Conservation (phyloP, 352 stramenopile genomes). For the Blastocystis sp. region DNA sequence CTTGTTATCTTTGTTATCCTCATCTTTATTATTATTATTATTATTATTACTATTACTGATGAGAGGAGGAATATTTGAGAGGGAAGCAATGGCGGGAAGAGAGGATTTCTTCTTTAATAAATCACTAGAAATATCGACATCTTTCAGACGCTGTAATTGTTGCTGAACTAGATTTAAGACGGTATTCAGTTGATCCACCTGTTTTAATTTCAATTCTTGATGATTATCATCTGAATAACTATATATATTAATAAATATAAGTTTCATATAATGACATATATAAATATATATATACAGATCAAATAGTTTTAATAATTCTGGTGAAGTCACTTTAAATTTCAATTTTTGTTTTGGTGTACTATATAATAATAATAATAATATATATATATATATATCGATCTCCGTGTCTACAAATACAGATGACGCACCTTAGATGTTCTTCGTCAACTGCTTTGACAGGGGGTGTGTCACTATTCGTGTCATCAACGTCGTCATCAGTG, state of each 20-base stretch:
- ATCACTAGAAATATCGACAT: too few relatives aligned
- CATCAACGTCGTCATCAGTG: constrained; percentile 29
- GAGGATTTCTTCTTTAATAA: too few relatives aligned
- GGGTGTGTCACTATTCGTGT: constrained; percentile 3
- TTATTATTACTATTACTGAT: too few relatives aligned
- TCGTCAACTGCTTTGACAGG: constrained; percentile 48
- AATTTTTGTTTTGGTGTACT: constrained; percentile 94
- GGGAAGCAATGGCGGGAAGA: too few relatives aligned
- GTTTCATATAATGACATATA: not conserved
- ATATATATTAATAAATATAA: not conserved
- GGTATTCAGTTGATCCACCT: constrained; percentile 51
- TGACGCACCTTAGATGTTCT: constrained; percentile 90
- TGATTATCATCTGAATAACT: constrained; percentile 44
- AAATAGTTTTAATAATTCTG: constrained; percentile 4
- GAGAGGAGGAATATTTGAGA: too few relatives aligned
- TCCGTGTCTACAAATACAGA: constrained; percentile 87
- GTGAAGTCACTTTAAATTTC: constrained; percentile 58
- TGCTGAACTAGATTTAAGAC: constrained; percentile 50
- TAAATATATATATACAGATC: too few relatives aligned
- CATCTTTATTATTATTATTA: too few relatives aligned
- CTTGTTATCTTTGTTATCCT: too few relatives aligned
- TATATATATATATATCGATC: constrained; percentile 57
- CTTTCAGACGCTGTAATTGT: too few relatives aligned
- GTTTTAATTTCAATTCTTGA: constrained; percentile 63
- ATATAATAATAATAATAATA: too few relatives aligned